Base-by-base conservation (phyloP, 768 basidiomycete species). In the Suillus weaverae region DNA sequence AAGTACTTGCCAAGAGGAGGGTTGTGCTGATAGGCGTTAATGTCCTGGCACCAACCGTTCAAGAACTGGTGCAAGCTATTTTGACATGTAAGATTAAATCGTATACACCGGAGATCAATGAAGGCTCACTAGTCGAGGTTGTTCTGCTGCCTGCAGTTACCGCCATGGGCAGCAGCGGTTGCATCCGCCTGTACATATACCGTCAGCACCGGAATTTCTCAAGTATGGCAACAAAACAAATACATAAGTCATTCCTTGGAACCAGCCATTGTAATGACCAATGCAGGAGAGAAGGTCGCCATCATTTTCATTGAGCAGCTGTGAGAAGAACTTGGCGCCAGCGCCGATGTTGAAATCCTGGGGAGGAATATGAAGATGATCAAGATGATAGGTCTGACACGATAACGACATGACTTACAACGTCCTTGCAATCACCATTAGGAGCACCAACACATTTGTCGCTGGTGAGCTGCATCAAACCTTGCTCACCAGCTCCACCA, bases 261-360 rank as follows among this genome's bases (percentile, higher is more conserved):
- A 67, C 90, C 90, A 92, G 44, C 91, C 92, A 70, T 92, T 93
- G 77, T 95, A 95, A n/a, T 73, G 64, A 26, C 92, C 94, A 61
- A 92, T 77, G 18, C 85, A 81, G 62, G 76, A 64, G 14, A 91
- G 74, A 38, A 92, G 70, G 70, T 89, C 80, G 22, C 87, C 86
- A 36, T 75, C 76, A 66, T 85, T 81, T 16, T 57, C 56, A 54
- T 61, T 65, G 22, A 64, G 74, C 60, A 94, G 76, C n/a, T 75
- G 62, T 1, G 81, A 77, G 70, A 92, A 89, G 77, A 79, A 92
- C 39, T 77, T 76, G 46, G 89, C 84, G 30, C 85, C 92, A n/a
- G 83, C 84, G 44, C 73, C 70, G 72, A 94, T 88, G 76, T 94
- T 94, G 76, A 82, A 94, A 55, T 88, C 83, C 89, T 90, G 60